Evolutionary conservation across 2,329 filamentous ascomycete genomes (phyloP), one percentile per base, ranked within the genome.

Genomic region (Dothideomycetes sp.): DNA sequence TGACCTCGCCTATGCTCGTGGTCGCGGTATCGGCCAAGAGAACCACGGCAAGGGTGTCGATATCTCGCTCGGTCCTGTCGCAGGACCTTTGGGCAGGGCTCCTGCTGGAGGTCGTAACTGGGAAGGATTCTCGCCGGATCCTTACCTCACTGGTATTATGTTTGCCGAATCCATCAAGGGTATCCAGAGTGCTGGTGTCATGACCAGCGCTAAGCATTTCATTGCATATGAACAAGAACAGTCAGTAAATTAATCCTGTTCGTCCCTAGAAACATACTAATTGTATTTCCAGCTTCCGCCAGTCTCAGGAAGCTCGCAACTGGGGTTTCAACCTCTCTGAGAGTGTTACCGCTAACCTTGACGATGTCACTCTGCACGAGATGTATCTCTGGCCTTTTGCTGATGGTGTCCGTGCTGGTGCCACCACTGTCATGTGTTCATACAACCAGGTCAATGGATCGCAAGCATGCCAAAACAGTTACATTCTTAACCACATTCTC

Each of bases 391-490:
- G 76, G 70, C 78, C 79, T 0, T 83, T 82, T 45, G 69, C 74
- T 45, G 74, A 82, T 43, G 71, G 73, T 0, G 58, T 82, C 3
- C 64, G 58, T 9, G 74, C 76, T 4, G 76, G 76, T 1, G 70
- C 69, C 0, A 70, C 65, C 0, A 72, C 70, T 0, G 59, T 80
- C 27, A 82, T 82, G 78, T 82, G 78, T 47, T 62, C 56, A 0
- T 64, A 47, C 64, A 76, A 83, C 52, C 79, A 82, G 53, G 56
- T 86, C 59, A 93, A 93, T 65, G 85, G 85, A 60, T 84, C 78
- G 6, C 86, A 86, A 51, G 72, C 63, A 17, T 49, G 47, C 33
- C 47, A 49, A 20, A 84, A 84, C 53, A 75, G 74, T 44, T 76
- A 76, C 53, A 60, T 78, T n/a, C 65, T 80, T 32, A 83, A 82